Conservation (phyloP, 2,329 filamentous ascomycete species). For the Aspergillus unguis region DNA sequence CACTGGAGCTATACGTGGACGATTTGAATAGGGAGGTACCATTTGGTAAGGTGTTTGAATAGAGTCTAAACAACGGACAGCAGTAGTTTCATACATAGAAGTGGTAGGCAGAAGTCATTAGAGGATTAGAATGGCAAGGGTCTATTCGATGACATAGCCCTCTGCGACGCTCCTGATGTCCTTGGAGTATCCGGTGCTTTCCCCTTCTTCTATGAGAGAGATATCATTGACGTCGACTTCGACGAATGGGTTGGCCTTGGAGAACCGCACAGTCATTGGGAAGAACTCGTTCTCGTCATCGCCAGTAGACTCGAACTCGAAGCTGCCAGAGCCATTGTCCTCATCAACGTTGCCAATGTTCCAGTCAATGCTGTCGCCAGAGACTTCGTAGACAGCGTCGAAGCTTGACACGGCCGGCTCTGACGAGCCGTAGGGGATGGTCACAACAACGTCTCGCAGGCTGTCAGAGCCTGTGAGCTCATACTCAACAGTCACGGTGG, state of each 20-base stretch:
- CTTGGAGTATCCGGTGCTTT: conserved; percentile 45
- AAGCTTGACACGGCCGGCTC: conserved; percentile 91
- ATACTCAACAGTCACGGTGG: conserved; percentile 91
- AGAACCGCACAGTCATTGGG: conserved; percentile 90
- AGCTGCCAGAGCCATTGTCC: conserved; percentile 76
- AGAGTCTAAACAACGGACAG: conserved; percentile 16
- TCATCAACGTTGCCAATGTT: conserved; percentile 81
- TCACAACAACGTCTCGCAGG: conserved; percentile 79
- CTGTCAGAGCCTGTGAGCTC: conserved; percentile 78
- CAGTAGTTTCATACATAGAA: conserved; percentile 13
- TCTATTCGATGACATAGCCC: conserved; percentile 45
- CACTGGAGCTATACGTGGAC: too few species aligned
- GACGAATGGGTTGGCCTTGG: conserved; percentile 79
- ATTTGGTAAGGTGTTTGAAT: conserved; percentile 19
- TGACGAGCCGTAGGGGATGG: conserved; percentile 78
- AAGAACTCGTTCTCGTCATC: conserved; percentile 96
- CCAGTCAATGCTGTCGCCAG: conserved; percentile 91
- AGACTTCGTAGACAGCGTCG: conserved; percentile 90
- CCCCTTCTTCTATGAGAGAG: conserved; percentile 44
- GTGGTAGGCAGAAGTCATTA: conserved; percentile 36
- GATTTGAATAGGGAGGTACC: background rate
- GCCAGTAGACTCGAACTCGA: conserved; percentile 88
- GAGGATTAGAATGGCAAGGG: conserved; percentile 29
- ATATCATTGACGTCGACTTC: conserved; percentile 73
- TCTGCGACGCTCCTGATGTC: conserved; percentile 45